A percentile compares a stretch with the other conserved stretches of the same genome.
phyloP scores from a whole-genome alignment of 495 filamentous ascomycete species.

The Achaetomiella virescens region DNA sequence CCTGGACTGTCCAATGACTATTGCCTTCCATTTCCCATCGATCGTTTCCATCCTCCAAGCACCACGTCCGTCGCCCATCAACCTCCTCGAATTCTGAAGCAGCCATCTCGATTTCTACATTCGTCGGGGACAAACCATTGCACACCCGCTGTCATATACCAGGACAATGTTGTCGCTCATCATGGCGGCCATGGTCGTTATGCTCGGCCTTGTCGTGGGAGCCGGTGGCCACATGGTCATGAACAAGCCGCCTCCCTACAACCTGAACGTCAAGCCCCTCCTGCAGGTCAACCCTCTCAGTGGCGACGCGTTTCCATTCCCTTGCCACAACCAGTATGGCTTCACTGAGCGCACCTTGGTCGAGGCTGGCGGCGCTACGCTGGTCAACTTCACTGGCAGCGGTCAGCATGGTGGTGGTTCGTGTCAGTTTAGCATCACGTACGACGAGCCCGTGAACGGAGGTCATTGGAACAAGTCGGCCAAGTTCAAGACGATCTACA shows the following conservation, averaged over 20 bases:
- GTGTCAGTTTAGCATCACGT: constrained; percentile 70
- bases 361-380: constrained; percentile 41
- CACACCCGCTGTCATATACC: neutral
- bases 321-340: constrained; percentile 54
- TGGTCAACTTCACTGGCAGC: constrained; percentile 43
- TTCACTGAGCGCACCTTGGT: constrained; percentile 34
- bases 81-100: no score
- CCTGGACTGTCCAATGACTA: no score
- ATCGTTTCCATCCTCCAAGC: no score
- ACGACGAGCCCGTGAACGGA: constrained; percentile 48
- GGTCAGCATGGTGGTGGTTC: constrained; percentile 73
- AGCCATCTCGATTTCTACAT: no score
- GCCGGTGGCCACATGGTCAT: constrained; percentile 60
- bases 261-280: constrained; percentile 19
- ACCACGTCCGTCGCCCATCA: no score
- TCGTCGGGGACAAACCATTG: neutral
- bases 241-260: constrained; percentile 55
- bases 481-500: constrained; percentile 64
- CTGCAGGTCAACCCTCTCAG: constrained; percentile 54
- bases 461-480: constrained; percentile 32
- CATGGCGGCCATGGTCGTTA: constrained; percentile 14
- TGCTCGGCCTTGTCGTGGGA: constrained; percentile 36
- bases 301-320: constrained; percentile 53
- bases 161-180: neutral
- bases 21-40: no score